These are phyloP conservation scores for Mitragyna speciosa DNA, from an alignment of 257 asterid genomes.

Conservation along the genomic window DNA sequence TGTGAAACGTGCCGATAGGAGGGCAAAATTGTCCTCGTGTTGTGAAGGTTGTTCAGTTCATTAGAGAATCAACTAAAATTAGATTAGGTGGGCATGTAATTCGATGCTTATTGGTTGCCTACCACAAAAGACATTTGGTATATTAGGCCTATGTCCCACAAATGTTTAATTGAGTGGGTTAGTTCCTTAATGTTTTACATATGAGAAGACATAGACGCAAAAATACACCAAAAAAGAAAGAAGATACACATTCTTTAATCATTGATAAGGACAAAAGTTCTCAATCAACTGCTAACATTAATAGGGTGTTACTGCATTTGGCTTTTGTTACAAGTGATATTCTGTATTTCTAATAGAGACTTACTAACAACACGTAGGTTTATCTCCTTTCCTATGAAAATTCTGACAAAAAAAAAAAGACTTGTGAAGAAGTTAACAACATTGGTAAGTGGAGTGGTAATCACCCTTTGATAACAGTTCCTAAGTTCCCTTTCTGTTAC, in stretches of 20 bases:
- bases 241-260: background rate
- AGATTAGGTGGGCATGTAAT: conserved; percentile 24
- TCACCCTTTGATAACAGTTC: too few species aligned
- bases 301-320: background rate
- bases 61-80: background rate
- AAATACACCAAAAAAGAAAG: background rate
- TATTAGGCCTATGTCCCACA: conserved; percentile 12
- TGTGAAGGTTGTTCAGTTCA: background rate
- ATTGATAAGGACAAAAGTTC: background rate
- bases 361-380: too few species aligned
- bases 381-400: too few species aligned
- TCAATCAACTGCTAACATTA: background rate
- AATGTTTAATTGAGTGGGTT: conserved; percentile 14
- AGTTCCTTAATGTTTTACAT: conserved; percentile 10
- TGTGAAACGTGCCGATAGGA: background rate
- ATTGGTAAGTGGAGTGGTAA: too few species aligned
- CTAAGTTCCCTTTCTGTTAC: too few species aligned
- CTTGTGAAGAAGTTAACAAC: too few species aligned
- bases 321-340: background rate
- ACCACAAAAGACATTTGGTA: conserved; percentile 17
- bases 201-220: conserved; percentile 18
- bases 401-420: too few species aligned
- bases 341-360: background rate
- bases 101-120: conserved; percentile 28
- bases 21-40: background rate